phyloP scores from a whole-genome alignment of 257 asterid genomes.

The Asclepias syriaca region DNA sequence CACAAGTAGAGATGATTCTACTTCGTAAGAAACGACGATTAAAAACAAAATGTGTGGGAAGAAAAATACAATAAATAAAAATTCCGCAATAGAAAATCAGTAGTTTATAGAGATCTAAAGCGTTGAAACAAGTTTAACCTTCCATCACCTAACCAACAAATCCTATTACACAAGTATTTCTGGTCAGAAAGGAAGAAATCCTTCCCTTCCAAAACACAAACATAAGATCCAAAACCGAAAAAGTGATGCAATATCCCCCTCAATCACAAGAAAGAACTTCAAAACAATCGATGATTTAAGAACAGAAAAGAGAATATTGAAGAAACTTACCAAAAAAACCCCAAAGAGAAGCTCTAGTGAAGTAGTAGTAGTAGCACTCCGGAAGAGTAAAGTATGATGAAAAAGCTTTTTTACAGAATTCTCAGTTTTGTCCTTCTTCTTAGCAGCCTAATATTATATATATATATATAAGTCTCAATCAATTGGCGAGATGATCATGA shows the following conservation, averaged over 20 bases:
- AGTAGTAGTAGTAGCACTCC: no score
- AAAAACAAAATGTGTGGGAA: not conserved
- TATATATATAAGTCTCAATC: no score
- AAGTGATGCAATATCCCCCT: not conserved
- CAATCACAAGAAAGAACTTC: not conserved
- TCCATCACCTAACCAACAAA: not conserved
- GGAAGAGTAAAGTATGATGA: no score
- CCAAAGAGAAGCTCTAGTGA: no score
- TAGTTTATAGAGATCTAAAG: not conserved
- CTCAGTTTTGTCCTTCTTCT: no score
- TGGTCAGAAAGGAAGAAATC: not conserved
- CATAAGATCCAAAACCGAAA: not conserved
- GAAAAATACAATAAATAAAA: not conserved
- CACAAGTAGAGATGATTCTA: not conserved
- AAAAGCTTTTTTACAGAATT: no score
- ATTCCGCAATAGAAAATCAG: not conserved
- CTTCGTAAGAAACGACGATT: not conserved
- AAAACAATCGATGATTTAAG: not conserved
- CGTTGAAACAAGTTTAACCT: not conserved
- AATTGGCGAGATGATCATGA: slow-evolving; percentile 18
- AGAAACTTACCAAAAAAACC: not conserved
- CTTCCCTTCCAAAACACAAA: not conserved
- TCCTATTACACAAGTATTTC: not conserved
- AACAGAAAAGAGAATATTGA: no score
- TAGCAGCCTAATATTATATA: no score